These are phyloP conservation scores for Kluyveromyces dobzhanskii DNA, from an alignment of 805 yeast species.

Conservation along the genomic window DNA sequence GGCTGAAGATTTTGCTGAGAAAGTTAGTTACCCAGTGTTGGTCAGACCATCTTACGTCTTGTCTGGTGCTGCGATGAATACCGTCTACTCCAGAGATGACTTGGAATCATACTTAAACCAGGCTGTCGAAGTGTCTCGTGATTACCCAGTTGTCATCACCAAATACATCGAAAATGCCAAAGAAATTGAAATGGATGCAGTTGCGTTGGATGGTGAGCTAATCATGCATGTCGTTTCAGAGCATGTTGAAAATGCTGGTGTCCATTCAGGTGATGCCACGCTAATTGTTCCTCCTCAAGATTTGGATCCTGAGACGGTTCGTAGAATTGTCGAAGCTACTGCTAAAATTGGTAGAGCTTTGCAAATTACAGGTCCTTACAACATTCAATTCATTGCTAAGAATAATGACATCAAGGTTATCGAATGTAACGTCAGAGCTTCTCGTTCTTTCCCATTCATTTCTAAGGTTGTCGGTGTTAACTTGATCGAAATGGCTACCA, in stretches of 20 bases:
- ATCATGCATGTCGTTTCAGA: constrained; percentile 97
- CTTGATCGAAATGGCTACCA: constrained; percentile 94
- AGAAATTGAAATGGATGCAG: constrained; percentile 99
- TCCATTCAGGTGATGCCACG: constrained; percentile 98
- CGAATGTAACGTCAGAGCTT: constrained; percentile 97
- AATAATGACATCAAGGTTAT: constrained; percentile 94
- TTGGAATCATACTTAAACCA: constrained; percentile 79
- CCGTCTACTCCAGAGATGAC: constrained; percentile 85
- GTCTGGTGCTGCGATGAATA: constrained; percentile 99
- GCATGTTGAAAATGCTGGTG: constrained; percentile 99
- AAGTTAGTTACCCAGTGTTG: constrained; percentile 86
- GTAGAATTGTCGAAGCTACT: constrained; percentile 87
- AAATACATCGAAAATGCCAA: constrained; percentile 94
- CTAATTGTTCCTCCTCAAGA: constrained; percentile 95
- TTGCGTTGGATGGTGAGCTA: constrained; percentile 88
- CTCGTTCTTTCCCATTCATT: constrained; percentile 98
- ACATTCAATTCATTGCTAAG: constrained; percentile 93
- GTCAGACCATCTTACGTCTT: constrained; percentile 97
- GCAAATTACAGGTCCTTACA: constrained; percentile 95
- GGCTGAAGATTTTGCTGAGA: constrained; percentile 87
- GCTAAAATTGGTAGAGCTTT: constrained; percentile 93
- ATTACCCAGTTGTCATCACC: constrained; percentile 95
- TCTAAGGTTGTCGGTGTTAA: constrained; percentile 96
- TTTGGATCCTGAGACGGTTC: constrained; percentile 82
- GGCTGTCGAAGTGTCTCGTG: constrained; percentile 96